phyloP scores from a whole-genome alignment of 768 basidiomycete species.

The Boletus tylopilopsis region DNA sequence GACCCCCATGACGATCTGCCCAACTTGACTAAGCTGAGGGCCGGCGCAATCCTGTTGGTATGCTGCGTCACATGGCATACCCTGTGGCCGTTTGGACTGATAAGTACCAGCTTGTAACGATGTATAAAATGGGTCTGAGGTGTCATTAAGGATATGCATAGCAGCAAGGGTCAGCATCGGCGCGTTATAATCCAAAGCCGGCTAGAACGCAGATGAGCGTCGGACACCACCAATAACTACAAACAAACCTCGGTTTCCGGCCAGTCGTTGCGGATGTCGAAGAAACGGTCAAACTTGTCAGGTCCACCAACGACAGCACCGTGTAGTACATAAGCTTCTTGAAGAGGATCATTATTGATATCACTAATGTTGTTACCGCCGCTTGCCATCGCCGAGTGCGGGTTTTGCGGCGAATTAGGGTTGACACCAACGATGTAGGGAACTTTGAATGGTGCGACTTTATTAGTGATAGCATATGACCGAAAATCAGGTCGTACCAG shows the following conservation, averaged over 20 bases:
- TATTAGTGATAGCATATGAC: not conserved
- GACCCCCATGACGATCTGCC: conserved; percentile 68
- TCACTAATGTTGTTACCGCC: conserved; percentile 69
- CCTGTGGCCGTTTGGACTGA: conserved; percentile 54
- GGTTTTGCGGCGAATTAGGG: conserved; percentile 87
- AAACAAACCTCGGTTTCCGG: conserved; percentile 72
- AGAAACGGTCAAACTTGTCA: conserved; percentile 68
- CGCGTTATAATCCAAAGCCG: conserved; percentile 87
- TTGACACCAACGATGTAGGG: conserved; percentile 82
- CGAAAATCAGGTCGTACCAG: conserved; percentile 41
- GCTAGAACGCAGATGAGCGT: conserved; percentile 34
- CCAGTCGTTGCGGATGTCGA: conserved; percentile 87
- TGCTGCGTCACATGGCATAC: conserved; percentile 76
- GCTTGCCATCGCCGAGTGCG: conserved; percentile 85
- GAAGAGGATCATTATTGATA: conserved; percentile 67
- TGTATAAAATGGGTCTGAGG: conserved; percentile 76
- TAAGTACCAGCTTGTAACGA: conserved; percentile 66
- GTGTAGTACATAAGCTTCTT: conserved; percentile 76
- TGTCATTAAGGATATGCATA: conserved; percentile 64
- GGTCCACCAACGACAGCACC: conserved; percentile 91
- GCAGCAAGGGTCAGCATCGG: conserved; percentile 86
- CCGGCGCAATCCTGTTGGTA: conserved; percentile 50
- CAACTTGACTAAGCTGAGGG: conserved; percentile 53
- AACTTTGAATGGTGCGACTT: not conserved
- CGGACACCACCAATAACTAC: not conserved